phyloP scores from a whole-genome alignment of 176 grass and related monocot species.

The Lolium rigidum region DNA sequence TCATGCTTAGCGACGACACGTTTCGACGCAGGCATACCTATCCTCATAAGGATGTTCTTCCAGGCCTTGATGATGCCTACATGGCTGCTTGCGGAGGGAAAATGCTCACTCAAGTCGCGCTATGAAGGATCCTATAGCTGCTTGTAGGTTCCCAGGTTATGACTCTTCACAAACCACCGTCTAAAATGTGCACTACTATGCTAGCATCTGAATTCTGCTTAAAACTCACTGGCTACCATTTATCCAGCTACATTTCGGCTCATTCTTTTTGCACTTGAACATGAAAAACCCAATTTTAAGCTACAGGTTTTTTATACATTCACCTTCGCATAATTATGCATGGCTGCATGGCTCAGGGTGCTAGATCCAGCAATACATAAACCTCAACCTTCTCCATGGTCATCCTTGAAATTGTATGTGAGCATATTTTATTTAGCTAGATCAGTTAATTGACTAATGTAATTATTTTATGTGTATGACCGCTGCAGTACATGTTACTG shows the following conservation, averaged over 20 bases:
- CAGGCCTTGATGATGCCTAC: constrained; percentile 48
- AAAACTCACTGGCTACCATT: background rate
- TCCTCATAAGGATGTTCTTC: constrained; percentile 48
- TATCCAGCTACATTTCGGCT: constrained; percentile 10
- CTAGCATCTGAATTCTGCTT: constrained; percentile 15
- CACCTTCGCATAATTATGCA: background rate
- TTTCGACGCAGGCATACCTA: constrained; percentile 48
- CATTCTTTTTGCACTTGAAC: background rate
- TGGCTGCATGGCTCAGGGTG: background rate
- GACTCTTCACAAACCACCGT: background rate
- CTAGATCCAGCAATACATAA: background rate
- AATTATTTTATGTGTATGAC: constrained; percentile 7
- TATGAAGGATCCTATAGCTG: constrained; percentile 17
- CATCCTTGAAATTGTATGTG: background rate
- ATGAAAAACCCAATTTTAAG: background rate
- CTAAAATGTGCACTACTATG: constrained; percentile 4
- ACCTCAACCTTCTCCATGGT: background rate
- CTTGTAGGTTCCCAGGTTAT: background rate
- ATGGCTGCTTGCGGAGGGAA: constrained; percentile 43
- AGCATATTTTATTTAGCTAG: constrained; percentile 17
- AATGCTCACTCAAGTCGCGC: background rate
- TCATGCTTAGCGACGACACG: background rate
- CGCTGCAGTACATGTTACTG: background rate
- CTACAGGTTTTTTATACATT: constrained; percentile 1
- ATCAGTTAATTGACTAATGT: background rate